phyloP scores from a whole-genome alignment of 192 early-diverging fungal genomes.

The Funneliformis mosseae region DNA sequence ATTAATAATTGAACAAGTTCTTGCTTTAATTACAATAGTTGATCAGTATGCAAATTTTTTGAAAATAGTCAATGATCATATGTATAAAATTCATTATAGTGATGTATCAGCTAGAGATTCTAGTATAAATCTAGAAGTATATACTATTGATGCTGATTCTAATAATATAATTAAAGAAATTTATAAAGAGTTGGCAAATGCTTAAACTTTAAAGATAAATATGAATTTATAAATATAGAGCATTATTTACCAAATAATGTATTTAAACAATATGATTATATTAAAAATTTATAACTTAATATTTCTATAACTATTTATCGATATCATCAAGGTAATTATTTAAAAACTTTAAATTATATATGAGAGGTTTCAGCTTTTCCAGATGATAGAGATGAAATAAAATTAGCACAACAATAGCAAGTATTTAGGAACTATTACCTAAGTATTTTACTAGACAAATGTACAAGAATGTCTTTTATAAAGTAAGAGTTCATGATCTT shows the following conservation, averaged over 20 bases:
- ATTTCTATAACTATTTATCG: not conserved
- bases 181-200: no score
- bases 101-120: not conserved
- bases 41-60: no score
- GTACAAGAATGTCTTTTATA: not conserved
- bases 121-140: not conserved
- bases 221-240: not conserved
- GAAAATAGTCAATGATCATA: no score
- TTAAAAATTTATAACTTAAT: slow-evolving; percentile 4
- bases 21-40: no score
- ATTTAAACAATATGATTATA: not conserved
- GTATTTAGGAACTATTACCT: not conserved
- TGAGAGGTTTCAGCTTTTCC: not conserved
- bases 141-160: not conserved
- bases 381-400: not conserved
- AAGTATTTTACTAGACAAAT: not conserved
- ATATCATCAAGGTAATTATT: not conserved
- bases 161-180: no score
- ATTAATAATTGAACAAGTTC: no score
- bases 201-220: not conserved
- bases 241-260: not conserved
- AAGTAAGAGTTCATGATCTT: no score
- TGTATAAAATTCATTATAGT: not conserved
- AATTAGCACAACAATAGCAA: not conserved
- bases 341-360: slow-evolving; percentile 3